phyloP scores from a whole-genome alignment of 192 early-diverging fungal species.

The Coemansia sp. region DNA sequence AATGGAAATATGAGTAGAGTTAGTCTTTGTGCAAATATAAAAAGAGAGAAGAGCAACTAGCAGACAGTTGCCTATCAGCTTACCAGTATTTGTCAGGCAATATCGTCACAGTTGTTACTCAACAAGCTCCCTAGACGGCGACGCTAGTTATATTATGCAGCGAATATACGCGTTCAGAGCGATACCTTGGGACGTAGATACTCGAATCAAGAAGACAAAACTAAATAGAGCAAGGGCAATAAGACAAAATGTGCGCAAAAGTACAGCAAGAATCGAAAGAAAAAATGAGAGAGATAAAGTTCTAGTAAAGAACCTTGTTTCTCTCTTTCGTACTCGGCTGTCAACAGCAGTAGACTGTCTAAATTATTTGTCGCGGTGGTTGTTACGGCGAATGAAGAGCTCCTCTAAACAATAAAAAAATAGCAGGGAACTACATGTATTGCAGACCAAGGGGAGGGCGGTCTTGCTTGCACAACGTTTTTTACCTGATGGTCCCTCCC shows the following conservation, averaged over 20 bases:
- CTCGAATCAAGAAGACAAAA: not conserved
- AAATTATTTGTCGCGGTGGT: not conserved
- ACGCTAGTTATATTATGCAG: not conserved
- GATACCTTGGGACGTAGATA: not conserved
- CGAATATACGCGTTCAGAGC: not conserved
- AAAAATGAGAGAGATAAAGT: not conserved
- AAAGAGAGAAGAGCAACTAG: not conserved
- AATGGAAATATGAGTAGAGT: not conserved
- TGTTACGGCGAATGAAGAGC: not conserved
- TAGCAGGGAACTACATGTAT: not conserved
- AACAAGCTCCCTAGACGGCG: not conserved
- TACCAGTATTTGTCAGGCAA: not conserved
- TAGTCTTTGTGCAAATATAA: not conserved
- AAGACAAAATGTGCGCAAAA: not conserved
- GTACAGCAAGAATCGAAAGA: not conserved
- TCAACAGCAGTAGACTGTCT: constrained; percentile 5
- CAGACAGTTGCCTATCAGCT: not conserved
- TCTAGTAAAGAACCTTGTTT: not conserved
- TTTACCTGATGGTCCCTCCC: not conserved
- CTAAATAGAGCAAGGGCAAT: not conserved
- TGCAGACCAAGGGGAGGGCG: not conserved
- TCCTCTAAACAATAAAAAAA: constrained; percentile 2
- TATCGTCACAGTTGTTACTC: not conserved
- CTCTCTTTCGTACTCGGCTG: not conserved
- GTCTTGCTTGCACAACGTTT: constrained; percentile 1